Evolutionary conservation across 306 rosid genomes (phyloP), one percentile per base, ranked within the genome.

Genomic region (Aeschynomene evenia): DNA sequence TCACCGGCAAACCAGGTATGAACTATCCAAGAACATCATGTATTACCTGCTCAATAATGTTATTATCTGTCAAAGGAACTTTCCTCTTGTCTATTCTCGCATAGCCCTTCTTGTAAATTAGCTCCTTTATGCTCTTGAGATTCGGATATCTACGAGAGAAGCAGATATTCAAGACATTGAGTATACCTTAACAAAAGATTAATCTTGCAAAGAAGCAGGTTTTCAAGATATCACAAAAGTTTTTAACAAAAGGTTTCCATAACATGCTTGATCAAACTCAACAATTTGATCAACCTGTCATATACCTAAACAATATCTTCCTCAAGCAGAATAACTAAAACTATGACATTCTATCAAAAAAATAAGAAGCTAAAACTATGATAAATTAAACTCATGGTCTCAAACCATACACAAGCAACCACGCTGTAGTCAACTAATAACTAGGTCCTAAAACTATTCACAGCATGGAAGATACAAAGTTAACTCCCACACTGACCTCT

Each of bases 41-140:
- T 45, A 37, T 52, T 79, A 86, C 98, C 98, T 88, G 89, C 79
- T 92, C 95, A 18, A 90, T 85, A 37, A 85, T 58, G 77, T 82
- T 90, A 69, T 93, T 93, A 72, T 93, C 98, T 0, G 97, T 93
- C 80, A 93, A 79, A 22, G 97, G 98, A 78, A 90, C 98, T 79
- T 77, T 87, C 67, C 80, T 82, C 70, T 77, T 77, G 62, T 82
- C 88, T 26, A 90, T 60, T 58, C 67, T 88, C 2, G 86, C 87
- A 42, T 33, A 58, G 16, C 91, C 98, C 75, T 89, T 93, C 82
- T 93, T 93, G 87, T 61, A 79, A 70, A 93, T 63, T 63, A 93
- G 84, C 42, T 88, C 98, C 79, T 78, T 86, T 68, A 86, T 85
- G 68, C 75, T 93, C 82, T 88, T 93, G 39, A 90, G 85, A 72